Base-by-base conservation (phyloP, 176 grass and related monocot species). In the Lolium multiflorum region DNA sequence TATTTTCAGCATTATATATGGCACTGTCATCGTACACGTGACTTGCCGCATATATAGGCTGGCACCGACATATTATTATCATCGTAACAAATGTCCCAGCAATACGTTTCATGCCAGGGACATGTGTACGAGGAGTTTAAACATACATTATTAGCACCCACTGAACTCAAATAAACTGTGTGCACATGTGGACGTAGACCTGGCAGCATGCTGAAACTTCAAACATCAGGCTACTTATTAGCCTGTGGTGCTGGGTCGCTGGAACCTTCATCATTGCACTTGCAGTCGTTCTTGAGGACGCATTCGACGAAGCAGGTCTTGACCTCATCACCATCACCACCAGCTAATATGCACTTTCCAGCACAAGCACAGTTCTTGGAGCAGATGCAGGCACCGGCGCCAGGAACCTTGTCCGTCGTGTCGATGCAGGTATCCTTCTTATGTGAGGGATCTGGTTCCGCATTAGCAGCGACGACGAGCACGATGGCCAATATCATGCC, bases 331-430 rank as follows among this genome's bases (percentile, higher is more conserved):
- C 22, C 61, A 6, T 12, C 11, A 9, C 61, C 61, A 10, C 61
- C 62, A 6, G 12, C 62, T 31, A 65, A 6, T 24, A 65, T 65
- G 62, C 62, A 65, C 62, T 65, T 65, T 14, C 25, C 25, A 12
- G 62, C 62, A 25, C 62, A 65, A 16, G 25, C 62, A 12, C 62
- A 65, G 62, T 65, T 65, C 61, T 64, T 64, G 61, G 61, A 28
- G 11, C 24, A 64, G 24, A 64, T 28, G 61, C 61, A 64, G 61
- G 11, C 61, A 13, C 3, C 5, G 24, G 3, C 60, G 4, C 21
- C 60, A 11, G 22, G 60, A 63, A 25, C 9, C 60, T 63, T 21
- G 11, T 25, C 10, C 31, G 31, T 63, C 10, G 4, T 63, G 22
- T 26, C 3, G 11, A 63, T 26, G 60, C 60, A 63, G 22, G 4